Conservation (phyloP, 2,329 filamentous ascomycete species). For the Raffaelea ambrosiae region DNA sequence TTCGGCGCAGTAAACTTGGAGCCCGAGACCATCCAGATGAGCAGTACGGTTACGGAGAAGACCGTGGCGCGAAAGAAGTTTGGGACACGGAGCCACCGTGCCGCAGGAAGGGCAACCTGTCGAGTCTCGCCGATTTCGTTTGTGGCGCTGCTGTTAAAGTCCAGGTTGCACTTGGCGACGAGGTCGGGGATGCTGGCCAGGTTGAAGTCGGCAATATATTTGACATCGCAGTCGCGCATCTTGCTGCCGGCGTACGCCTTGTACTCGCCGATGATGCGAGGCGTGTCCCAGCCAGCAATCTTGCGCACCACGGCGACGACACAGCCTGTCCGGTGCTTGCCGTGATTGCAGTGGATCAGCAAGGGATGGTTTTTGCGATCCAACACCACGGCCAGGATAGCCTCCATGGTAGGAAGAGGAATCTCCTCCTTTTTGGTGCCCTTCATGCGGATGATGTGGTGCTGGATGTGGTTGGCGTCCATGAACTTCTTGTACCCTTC, state of each 20-base stretch:
- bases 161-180: constrained; percentile 10
- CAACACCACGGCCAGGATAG: constrained; percentile 63
- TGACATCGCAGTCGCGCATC: constrained; percentile 49
- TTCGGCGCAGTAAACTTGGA: constrained; percentile 9
- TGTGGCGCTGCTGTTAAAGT: constrained; percentile 9
- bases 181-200: constrained; percentile 26
- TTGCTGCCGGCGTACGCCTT: constrained; percentile 54
- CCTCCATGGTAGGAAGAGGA: constrained; percentile 56
- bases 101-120: too few relatives aligned
- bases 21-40: constrained; percentile 27
- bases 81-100: constrained; percentile 15
- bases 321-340: constrained; percentile 86
- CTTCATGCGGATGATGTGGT: constrained; percentile 67
- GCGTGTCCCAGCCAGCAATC: constrained; percentile 56
- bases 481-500: constrained; percentile 54
- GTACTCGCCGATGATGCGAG: constrained; percentile 65
- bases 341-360: constrained; percentile 88
- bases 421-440: constrained; percentile 82
- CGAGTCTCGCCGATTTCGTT: too few relatives aligned
- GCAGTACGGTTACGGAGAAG: constrained; percentile 31
- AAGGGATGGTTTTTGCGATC: constrained; percentile 69
- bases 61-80: constrained; percentile 34
- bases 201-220: constrained; percentile 47
- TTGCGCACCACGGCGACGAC: constrained; percentile 75
- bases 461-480: constrained; percentile 55